These are phyloP conservation scores for Miscanthus lutarioriparius DNA, from an alignment of 176 grass and related monocot species.

Conservation along the genomic window DNA sequence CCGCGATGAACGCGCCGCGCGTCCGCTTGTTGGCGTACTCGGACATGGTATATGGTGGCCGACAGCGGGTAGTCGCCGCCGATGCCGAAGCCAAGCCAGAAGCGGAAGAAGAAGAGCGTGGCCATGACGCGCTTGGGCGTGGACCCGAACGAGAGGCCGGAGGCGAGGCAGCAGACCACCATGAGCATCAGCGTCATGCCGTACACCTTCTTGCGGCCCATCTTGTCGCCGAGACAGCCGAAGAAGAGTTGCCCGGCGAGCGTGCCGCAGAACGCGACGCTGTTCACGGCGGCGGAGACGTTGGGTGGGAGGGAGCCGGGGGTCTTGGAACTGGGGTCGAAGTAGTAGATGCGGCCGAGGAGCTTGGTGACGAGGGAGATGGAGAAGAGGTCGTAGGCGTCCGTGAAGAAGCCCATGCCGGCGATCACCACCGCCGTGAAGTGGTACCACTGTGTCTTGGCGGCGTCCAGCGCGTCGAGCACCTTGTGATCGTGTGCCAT, in stretches of 20 bases:
- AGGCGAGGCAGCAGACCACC: conserved; percentile 62
- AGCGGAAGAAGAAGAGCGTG: conserved; percentile 76
- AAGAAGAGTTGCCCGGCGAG: conserved; percentile 77
- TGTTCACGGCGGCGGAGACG: conserved; percentile 58
- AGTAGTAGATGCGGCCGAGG: conserved; percentile 80
- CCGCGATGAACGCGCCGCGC: conserved; percentile 80
- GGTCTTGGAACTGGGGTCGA: conserved; percentile 10
- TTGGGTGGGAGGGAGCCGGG: conserved; percentile 65
- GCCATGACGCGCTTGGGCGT: conserved; percentile 43
- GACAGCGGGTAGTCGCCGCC: conserved; percentile 71
- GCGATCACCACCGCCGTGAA: conserved; percentile 79
- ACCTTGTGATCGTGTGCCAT: conserved; percentile 26
- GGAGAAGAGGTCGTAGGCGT: conserved; percentile 78
- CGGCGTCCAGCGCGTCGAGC: conserved; percentile 43
- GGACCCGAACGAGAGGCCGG: conserved; percentile 54
- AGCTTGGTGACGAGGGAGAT: conserved; percentile 65
- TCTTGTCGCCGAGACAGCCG: conserved; percentile 81
- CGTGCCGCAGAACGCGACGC: conserved; percentile 76
- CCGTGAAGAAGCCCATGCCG: conserved; percentile 90
- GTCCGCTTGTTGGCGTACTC: conserved; percentile 87
- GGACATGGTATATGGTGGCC: conserved; percentile 76
- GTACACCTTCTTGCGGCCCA: conserved; percentile 74
- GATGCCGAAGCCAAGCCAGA: conserved; percentile 87
- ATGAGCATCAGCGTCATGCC: conserved; percentile 78
- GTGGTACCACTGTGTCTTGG: conserved; percentile 73